These are phyloP conservation scores for Syzygium oleosum DNA, from an alignment of 345 rosid species.

Conservation along the genomic window DNA sequence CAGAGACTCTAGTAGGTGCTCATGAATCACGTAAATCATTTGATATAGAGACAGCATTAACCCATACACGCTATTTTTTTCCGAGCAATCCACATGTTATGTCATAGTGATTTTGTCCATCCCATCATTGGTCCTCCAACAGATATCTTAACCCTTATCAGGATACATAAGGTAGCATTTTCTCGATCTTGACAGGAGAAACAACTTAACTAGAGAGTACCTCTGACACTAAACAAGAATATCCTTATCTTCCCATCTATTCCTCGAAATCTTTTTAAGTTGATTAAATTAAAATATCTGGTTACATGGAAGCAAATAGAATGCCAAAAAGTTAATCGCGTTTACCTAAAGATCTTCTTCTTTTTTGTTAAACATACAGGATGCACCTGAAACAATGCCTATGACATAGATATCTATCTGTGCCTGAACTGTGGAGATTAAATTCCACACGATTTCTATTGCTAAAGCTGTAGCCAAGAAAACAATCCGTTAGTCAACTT, in stretches of 20 bases:
- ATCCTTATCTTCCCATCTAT: neutral
- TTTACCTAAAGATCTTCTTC: neutral
- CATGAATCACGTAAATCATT: neutral
- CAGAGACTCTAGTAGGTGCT: neutral
- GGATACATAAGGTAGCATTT: neutral
- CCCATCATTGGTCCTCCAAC: neutral
- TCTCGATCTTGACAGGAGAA: neutral
- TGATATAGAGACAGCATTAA: neutral
- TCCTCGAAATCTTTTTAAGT: neutral
- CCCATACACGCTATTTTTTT: neutral
- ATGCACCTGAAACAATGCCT: neutral
- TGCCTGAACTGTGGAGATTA: neutral
- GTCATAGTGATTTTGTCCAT: neutral
- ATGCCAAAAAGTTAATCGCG: neutral
- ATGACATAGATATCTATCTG: neutral
- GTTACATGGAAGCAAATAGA: neutral
- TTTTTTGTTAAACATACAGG: neutral
- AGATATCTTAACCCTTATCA: neutral
- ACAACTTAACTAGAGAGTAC: neutral
- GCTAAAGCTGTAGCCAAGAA: neutral
- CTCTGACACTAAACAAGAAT: neutral
- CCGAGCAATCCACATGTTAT: neutral
- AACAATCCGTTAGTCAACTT: neutral
- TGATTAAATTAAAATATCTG: neutral
- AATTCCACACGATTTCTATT: neutral